phyloP scores from a whole-genome alignment of 2,329 filamentous ascomycete species.

The Neopestalotiopsis rosae region DNA sequence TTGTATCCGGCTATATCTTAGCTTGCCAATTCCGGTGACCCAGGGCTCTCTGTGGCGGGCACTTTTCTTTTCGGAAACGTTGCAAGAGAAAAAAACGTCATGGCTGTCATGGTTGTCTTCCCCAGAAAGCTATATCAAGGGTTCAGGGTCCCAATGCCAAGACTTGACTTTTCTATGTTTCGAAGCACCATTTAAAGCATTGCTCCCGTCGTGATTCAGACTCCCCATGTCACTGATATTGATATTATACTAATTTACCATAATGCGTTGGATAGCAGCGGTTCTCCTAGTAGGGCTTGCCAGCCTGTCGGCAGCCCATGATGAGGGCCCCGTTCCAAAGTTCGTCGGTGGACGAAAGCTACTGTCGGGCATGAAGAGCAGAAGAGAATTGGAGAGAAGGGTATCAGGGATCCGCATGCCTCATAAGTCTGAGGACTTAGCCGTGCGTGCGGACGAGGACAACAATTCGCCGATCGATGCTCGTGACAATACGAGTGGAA shows the following conservation, averaged over 20 bases:
- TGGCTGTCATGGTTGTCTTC: not conserved
- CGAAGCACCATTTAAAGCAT: not conserved
- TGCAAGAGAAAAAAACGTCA: not conserved
- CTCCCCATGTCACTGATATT: not conserved
- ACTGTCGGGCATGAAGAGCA: conserved; percentile 29
- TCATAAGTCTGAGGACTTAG: conserved; percentile 14
- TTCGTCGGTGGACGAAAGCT: conserved; percentile 34
- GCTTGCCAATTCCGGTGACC: not conserved
- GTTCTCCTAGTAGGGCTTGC: conserved; percentile 30
- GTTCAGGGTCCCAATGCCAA: conserved; percentile 3
- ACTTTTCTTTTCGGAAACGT: conserved; percentile 4
- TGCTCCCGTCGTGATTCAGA: not conserved
- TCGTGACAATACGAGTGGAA: conserved; percentile 28
- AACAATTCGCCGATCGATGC: not conserved
- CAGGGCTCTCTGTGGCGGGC: not conserved
- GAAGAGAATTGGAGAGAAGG: conserved; percentile 28
- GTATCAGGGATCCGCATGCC: conserved; percentile 1
- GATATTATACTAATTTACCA: not conserved
- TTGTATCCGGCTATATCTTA: conserved; percentile 37
- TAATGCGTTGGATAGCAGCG: conserved; percentile 31
- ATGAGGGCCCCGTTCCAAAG: conserved; percentile 28
- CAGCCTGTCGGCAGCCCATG: conserved; percentile 33
- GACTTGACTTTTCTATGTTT: not conserved
- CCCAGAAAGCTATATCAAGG: not conserved
- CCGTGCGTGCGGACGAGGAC: conserved; percentile 26